Conservation (phyloP, 441 rosid species). For the Mallotus japonicus region DNA sequence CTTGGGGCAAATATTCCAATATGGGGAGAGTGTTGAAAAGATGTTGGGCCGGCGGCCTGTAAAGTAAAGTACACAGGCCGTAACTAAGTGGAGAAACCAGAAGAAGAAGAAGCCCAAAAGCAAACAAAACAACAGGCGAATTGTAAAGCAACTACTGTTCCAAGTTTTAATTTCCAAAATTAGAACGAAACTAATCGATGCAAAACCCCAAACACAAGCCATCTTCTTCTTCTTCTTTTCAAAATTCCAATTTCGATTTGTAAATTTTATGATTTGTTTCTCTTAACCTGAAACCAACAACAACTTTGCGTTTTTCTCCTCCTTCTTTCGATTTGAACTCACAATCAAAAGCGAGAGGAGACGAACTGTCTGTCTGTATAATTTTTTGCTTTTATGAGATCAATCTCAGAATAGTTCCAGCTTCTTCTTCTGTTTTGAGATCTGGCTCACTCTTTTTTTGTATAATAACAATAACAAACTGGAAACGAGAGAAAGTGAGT, state of each 20-base stretch:
- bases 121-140: no score
- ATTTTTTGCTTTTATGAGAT: conserved; percentile 4
- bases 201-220: conserved; percentile 21
- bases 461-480: not conserved
- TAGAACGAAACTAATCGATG: not conserved
- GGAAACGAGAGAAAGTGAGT: conserved; percentile 25
- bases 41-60: no score
- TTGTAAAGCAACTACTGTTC: no score
- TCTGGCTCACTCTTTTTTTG: conserved; percentile 19
- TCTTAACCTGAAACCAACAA: no score
- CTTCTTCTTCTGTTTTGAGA: conserved; percentile 16
- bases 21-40: no score
- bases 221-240: not conserved
- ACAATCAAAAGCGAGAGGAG: not conserved
- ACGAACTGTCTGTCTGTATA: not conserved
- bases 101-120: no score
- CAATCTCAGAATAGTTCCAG: conserved; percentile 9
- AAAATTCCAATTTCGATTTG: not conserved
- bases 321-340: not conserved
- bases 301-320: not conserved
- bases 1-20: no score
- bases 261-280: not conserved
- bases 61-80: not conserved
- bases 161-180: not conserved
- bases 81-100: no score